Evolutionary conservation across 176 grass and related monocot genomes (phyloP), one percentile per base, ranked within the genome.

Genomic region (Calamus simplicifolius): DNA sequence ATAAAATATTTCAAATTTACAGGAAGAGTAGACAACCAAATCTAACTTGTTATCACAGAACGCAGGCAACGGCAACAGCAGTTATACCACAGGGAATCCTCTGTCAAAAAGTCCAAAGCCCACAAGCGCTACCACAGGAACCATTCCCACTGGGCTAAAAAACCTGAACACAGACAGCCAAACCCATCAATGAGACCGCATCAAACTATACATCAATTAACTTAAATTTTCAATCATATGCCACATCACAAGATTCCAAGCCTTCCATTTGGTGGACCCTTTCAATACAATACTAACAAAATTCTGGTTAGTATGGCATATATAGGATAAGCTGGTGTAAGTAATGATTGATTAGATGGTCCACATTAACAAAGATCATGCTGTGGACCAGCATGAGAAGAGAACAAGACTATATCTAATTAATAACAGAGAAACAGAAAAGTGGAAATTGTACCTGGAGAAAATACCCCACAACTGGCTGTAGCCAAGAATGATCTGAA

Each of bases 381-480:
- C 49, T 54, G 13, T 54, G 61, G 53, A 27, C 52, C 26, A 60
- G 12, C 23, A 60, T 13, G 51, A 52, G 16, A 27, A 49, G 26
- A 49, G 48, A 51, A 14, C 53, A 27, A 56, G 48, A 1, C 5
- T 19, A 16, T 19, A 5, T 25, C n/a, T 23, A 18, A n/a, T n/a
- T n/a, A n/a, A 63, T 63, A 30, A 5, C 15, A 61, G 16, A 58
- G 7, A 27, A 35, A 18, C 70, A 18, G 27, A 56, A 13, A 43
- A 43, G 35, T 12, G 3, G 35, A 43, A 43, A 12, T 2, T 70
- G 48, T 62, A 98, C 94, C 94, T 85, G 75, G 88, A 98, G 82
- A 83, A 98, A 80, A 98, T 92, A 54, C 94, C 94, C 94, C 94
- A 98, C 49, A 98, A 62, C 71, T 98, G 88, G 88, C 94, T 98